phyloP scores from a whole-genome alignment of 257 asterid genomes.

The Jacaranda mimosifolia region DNA sequence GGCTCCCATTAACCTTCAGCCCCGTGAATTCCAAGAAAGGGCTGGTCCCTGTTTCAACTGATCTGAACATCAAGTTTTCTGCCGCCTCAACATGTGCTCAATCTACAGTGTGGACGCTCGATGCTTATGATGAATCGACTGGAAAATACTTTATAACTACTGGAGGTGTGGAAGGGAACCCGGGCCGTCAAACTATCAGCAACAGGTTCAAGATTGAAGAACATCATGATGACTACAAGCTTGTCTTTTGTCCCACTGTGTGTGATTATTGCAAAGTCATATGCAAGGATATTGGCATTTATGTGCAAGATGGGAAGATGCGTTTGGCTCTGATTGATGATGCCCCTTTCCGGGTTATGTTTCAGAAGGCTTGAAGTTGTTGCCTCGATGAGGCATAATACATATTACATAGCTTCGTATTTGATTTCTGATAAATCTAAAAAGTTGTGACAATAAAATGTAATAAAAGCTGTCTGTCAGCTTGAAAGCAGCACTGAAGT shows the following conservation, averaged over 20 bases:
- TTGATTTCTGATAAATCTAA: background rate
- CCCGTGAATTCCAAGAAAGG: conserved; percentile 48
- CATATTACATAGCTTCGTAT: background rate
- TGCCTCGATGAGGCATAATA: too few relatives aligned
- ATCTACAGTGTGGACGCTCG: conserved; percentile 56
- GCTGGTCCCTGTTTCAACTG: conserved; percentile 51
- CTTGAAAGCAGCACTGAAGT: background rate
- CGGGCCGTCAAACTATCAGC: conserved; percentile 52
- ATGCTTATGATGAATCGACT: conserved; percentile 32
- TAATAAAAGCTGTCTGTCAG: background rate
- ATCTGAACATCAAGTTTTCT: conserved; percentile 56
- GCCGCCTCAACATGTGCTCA: conserved; percentile 50
- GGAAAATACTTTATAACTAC: conserved; percentile 41
- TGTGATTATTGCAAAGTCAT: conserved; percentile 57
- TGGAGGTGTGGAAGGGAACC: conserved; percentile 63
- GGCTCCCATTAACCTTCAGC: conserved; percentile 55
- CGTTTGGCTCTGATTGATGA: conserved; percentile 40
- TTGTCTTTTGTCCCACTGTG: conserved; percentile 58
- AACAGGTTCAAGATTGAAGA: conserved; percentile 70
- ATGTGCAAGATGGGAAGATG: conserved; percentile 54
- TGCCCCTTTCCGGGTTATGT: conserved; percentile 37
- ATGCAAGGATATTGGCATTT: conserved; percentile 57
- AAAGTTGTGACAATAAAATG: background rate
- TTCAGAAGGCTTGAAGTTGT: conserved; percentile 38
- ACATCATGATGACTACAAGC: conserved; percentile 50